phyloP scores from a whole-genome alignment of 768 basidiomycete genomes.

The Coprinopsis cinerea region DNA sequence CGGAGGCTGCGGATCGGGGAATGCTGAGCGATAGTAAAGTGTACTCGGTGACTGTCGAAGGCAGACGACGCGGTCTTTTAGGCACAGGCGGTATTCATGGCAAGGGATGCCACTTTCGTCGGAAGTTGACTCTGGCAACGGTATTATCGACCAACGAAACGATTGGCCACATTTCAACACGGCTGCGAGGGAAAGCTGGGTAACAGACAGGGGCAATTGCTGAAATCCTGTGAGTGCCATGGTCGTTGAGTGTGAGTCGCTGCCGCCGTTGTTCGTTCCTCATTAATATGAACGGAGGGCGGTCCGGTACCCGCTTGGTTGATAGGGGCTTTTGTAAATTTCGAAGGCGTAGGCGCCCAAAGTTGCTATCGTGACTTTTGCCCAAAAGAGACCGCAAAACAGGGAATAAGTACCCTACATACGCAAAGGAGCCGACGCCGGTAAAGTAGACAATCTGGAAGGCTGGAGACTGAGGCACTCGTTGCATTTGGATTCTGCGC shows the following conservation, averaged over 20 bases:
- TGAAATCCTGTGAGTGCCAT: constrained; percentile 40
- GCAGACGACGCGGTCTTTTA: constrained; percentile 80
- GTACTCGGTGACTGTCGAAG: constrained; percentile 65
- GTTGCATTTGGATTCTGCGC: no score
- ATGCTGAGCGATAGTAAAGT: constrained; percentile 67
- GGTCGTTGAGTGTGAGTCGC: constrained; percentile 5
- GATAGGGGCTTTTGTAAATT: no score
- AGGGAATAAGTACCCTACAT: no score
- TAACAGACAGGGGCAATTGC: constrained; percentile 52
- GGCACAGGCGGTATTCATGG: constrained; percentile 71
- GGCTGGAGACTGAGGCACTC: no score
- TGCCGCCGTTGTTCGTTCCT: neutral
- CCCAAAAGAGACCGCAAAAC: no score
- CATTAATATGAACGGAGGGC: no score
- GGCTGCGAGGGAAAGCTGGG: constrained; percentile 70
- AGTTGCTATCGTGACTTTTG: no score
- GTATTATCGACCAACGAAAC: constrained; percentile 71
- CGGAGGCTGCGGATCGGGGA: constrained; percentile 41
- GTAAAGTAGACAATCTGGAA: no score
- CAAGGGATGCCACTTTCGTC: constrained; percentile 13
- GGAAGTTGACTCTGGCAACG: constrained; percentile 23
- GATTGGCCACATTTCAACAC: constrained; percentile 82
- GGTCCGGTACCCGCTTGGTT: no score
- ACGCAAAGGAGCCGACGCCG: no score
- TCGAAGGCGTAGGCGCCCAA: no score